Evolutionary conservation across 148 eudicot species (phyloP).

Genomic region (Heliosperma pusillum): DNA sequence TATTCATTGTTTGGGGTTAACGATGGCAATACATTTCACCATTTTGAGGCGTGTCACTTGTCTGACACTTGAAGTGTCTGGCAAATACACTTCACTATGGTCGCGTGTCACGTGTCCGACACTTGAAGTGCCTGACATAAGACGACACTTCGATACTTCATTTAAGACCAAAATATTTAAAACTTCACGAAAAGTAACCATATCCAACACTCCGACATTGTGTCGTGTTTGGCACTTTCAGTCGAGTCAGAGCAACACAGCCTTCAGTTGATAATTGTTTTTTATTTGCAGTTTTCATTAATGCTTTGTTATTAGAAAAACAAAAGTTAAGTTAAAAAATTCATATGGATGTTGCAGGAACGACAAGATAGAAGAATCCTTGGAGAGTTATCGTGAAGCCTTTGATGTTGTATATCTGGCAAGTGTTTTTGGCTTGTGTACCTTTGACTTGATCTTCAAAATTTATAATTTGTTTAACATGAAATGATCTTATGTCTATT

Average conservation of each 20-base stretch:
- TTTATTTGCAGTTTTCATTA: background rate
- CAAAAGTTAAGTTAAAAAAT: background rate
- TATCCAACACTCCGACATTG: too few relatives aligned
- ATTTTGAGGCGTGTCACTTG: too few relatives aligned
- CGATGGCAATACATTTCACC: too few relatives aligned
- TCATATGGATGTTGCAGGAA: conserved; percentile 51
- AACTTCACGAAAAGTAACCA: too few relatives aligned
- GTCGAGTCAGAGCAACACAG: background rate
- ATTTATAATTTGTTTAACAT: background rate
- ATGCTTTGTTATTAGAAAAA: background rate
- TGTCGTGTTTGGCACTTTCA: background rate
- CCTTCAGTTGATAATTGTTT: background rate
- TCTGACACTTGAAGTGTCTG: too few relatives aligned
- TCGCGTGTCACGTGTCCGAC: too few relatives aligned
- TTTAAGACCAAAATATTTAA: too few relatives aligned
- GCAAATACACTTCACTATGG: too few relatives aligned
- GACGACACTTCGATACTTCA: too few relatives aligned
- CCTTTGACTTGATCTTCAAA: background rate
- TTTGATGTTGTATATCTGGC: conserved; percentile 81
- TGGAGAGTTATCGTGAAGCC: conserved; percentile 62
- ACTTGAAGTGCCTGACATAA: too few relatives aligned
- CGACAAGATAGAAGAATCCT: conserved; percentile 63
- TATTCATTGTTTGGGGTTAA: too few relatives aligned
- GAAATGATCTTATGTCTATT: background rate
- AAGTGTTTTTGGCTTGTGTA: conserved; percentile 29